Evolutionary conservation across 139 green algal species (phyloP).

Genomic region (Raphidocelis subcapitata): DNA sequence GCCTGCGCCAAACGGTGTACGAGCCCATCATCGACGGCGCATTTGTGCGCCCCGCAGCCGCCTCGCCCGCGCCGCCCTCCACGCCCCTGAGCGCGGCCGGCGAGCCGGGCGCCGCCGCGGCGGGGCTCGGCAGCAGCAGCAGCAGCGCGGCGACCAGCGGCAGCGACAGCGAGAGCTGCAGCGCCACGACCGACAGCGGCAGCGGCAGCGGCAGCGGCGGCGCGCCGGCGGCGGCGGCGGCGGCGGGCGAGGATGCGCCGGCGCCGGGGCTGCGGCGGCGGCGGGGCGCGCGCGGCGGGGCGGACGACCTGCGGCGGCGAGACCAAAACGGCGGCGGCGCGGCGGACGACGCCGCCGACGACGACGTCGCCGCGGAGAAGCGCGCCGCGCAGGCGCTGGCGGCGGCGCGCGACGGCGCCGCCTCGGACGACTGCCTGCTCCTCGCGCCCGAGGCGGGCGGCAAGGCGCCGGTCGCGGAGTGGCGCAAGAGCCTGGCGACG

Average conservation of each 20-base stretch:
- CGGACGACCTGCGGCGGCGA: not conserved
- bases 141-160: not conserved
- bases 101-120: not conserved
- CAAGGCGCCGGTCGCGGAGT: no score
- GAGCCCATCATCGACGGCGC: conserved; percentile 19
- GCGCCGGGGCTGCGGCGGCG: no score
- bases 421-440: not conserved
- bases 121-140: not conserved
- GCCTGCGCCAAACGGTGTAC: conserved; percentile 27
- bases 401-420: not conserved
- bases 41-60: not conserved
- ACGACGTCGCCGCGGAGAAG: not conserved
- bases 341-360: no score
- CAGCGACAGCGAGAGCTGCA: not conserved
- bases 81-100: not conserved
- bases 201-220: not conserved
- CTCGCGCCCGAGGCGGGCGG: not conserved
- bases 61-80: not conserved
- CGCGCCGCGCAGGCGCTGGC: not conserved
- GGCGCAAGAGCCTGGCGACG: conserved; percentile 1
- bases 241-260: no score
- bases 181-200: not conserved
- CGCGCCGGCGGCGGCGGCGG: not conserved
- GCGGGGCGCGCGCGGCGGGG: not conserved
- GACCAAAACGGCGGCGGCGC: not conserved